Evolutionary conservation across 805 yeast genomes (phyloP).

Genomic region (Yamadazyma tumulicola): DNA sequence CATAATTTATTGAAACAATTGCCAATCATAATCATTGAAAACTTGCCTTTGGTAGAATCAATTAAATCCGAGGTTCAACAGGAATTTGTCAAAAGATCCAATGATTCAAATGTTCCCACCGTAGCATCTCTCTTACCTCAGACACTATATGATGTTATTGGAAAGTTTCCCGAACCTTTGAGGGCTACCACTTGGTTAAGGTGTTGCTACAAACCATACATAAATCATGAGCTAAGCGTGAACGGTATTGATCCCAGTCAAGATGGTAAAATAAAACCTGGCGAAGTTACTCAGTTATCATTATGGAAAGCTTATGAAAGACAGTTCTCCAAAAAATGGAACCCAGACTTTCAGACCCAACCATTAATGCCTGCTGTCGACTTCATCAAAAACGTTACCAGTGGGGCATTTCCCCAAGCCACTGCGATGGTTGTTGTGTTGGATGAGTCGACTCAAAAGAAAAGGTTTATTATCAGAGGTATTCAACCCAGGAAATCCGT

Average conservation of each 20-base stretch:
- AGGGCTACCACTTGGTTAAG: slow-evolving; percentile 95
- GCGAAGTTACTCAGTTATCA: slow-evolving; percentile 92
- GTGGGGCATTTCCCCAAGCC: slow-evolving; percentile 85
- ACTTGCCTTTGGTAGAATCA: slow-evolving; percentile 32
- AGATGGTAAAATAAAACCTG: slow-evolving; percentile 30
- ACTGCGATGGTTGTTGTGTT: slow-evolving; percentile 87
- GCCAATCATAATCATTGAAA: slow-evolving; percentile 50
- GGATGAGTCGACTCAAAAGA: slow-evolving; percentile 47
- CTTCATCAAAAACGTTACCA: slow-evolving; percentile 89
- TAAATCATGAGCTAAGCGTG: slow-evolving; percentile 7
- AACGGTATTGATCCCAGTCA: slow-evolving; percentile 18
- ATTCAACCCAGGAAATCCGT: slow-evolving; percentile 77
- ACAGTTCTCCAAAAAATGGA: slow-evolving; percentile 69
- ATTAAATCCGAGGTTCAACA: slow-evolving; percentile 20
- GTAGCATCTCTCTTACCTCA: slow-evolving; percentile 59
- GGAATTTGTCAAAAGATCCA: slow-evolving; percentile 50
- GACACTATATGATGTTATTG: slow-evolving; percentile 55
- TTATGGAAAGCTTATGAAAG: slow-evolving; percentile 93
- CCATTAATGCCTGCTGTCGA: slow-evolving; percentile 87
- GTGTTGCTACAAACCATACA: slow-evolving; percentile 76
- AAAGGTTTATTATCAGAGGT: slow-evolving; percentile 89
- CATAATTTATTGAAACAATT: slow-evolving; percentile 55
- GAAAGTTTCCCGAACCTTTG: slow-evolving; percentile 73
- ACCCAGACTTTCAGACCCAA: slow-evolving; percentile 30
- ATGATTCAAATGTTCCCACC: slow-evolving; percentile 49